These are phyloP conservation scores for Pleurotus djamor DNA, from an alignment of 768 basidiomycete species.

Conservation along the genomic window DNA sequence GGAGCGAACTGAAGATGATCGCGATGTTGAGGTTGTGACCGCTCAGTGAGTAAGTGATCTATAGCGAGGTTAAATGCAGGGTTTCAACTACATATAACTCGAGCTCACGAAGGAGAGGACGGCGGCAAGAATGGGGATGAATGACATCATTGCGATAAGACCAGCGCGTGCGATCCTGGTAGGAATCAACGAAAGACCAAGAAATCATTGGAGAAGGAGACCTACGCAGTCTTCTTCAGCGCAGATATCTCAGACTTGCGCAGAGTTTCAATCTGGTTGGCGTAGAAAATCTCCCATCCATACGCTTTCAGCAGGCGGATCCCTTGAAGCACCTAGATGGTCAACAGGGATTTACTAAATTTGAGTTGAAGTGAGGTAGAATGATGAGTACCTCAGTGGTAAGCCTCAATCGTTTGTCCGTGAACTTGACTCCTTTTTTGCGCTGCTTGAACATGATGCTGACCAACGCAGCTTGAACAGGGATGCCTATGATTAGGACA, in stretches of 20 bases:
- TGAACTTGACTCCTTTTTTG: constrained; percentile 43
- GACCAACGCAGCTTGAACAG: constrained; percentile 42
- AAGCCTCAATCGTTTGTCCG: constrained; percentile 51
- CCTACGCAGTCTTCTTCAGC: constrained; percentile 17
- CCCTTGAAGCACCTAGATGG: constrained; percentile 39
- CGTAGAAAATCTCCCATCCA: constrained; percentile 36
- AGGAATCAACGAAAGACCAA: constrained; percentile 10
- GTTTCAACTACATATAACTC: constrained; percentile 19
- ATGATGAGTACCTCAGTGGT: constrained; percentile 38
- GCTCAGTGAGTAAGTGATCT: constrained; percentile 64
- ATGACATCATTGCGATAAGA: constrained; percentile 22
- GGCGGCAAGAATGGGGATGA: constrained; percentile 36
- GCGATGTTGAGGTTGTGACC: constrained; percentile 54
- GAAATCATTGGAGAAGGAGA: neutral
- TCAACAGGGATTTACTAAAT: neutral
- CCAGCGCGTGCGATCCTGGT: constrained; percentile 13
- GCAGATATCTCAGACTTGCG: constrained; percentile 15
- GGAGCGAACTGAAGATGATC: constrained; percentile 53
- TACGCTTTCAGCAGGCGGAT: constrained; percentile 46
- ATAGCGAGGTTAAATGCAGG: neutral
- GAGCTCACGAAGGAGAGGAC: constrained; percentile 36
- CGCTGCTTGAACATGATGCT: constrained; percentile 41
- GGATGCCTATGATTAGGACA: constrained; percentile 45
- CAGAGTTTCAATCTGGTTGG: constrained; percentile 15
- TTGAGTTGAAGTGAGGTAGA: neutral